A percentile compares a stretch with the other conserved stretches of the same genome.
phyloP scores from a whole-genome alignment of 495 filamentous ascomycete genomes.

The Rostrohypoxylon terebratum region DNA sequence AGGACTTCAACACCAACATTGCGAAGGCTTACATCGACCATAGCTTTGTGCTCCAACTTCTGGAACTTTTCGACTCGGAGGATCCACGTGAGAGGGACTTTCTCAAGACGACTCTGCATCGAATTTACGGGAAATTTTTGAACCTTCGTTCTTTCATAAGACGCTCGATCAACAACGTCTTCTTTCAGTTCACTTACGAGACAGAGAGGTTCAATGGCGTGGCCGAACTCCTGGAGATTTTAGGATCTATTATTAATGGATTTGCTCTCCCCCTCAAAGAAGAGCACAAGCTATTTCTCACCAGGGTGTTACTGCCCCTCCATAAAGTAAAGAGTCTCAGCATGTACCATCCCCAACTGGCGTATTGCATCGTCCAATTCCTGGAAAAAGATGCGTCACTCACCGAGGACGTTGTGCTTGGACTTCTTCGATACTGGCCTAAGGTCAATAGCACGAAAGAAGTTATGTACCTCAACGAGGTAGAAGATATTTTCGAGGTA shows the following conservation, averaged over 20 bases:
- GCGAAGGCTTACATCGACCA: slow-evolving; percentile 99
- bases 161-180: slow-evolving; percentile 99
- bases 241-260: slow-evolving; percentile 99
- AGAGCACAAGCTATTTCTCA: slow-evolving; percentile 98
- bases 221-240: slow-evolving; percentile 93
- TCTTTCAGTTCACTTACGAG: slow-evolving; percentile 99
- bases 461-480: slow-evolving; percentile 99
- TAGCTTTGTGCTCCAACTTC: slow-evolving; percentile 93
- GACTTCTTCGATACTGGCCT: slow-evolving; percentile 95
- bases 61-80: slow-evolving; percentile 99
- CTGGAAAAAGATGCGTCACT: slow-evolving; percentile 97
- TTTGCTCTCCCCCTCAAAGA: slow-evolving; percentile 98
- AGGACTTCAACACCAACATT: slow-evolving; percentile 99
- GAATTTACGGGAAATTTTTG: slow-evolving; percentile 99
- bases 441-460: slow-evolving; percentile 99
- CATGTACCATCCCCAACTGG: slow-evolving; percentile 99
- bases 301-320: slow-evolving; percentile 88
- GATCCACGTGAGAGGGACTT: slow-evolving; percentile 98
- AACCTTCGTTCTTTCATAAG: slow-evolving; percentile 97
- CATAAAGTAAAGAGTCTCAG: slow-evolving; percentile 99
- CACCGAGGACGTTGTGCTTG: slow-evolving; percentile 98
- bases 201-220: slow-evolving; percentile 99
- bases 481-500: slow-evolving; percentile 99
- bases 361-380: slow-evolving; percentile 99
- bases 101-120: slow-evolving; percentile 95